These are phyloP conservation scores for Asterophora lycoperdoides DNA, from an alignment of 768 basidiomycete genomes.

Conservation along the genomic window DNA sequence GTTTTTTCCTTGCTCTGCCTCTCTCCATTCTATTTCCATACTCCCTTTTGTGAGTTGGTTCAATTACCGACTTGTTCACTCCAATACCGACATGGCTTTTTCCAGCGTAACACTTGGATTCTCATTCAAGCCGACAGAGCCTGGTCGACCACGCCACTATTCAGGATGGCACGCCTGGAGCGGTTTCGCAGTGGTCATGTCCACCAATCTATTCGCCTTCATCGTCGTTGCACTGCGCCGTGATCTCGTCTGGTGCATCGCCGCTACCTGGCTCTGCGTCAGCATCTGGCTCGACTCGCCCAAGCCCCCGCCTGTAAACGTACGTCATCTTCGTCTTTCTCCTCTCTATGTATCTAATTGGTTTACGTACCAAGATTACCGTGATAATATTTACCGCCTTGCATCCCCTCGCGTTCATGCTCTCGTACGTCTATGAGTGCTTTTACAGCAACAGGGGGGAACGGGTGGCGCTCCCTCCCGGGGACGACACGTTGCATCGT, in stretches of 20 bases:
- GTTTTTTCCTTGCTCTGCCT: slow-evolving; percentile 60
- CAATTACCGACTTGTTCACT: background rate
- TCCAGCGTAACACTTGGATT: slow-evolving; percentile 66
- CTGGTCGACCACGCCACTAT: slow-evolving; percentile 45
- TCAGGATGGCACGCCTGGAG: slow-evolving; percentile 63
- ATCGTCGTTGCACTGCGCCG: slow-evolving; percentile 50
- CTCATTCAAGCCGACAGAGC: slow-evolving; percentile 42
- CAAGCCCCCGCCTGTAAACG: slow-evolving; percentile 62
- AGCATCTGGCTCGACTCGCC: slow-evolving; percentile 58
- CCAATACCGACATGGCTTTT: background rate
- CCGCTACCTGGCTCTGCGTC: slow-evolving; percentile 69
- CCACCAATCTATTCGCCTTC: slow-evolving; percentile 57
- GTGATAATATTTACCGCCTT: slow-evolving; percentile 60
- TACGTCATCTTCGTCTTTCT: slow-evolving; percentile 30
- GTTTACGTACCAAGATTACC: slow-evolving; percentile 40
- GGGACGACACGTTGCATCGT: slow-evolving; percentile 16
- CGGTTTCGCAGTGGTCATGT: slow-evolving; percentile 65
- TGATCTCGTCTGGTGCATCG: slow-evolving; percentile 74
- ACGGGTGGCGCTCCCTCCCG: slow-evolving; percentile 19
- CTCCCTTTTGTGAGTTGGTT: slow-evolving; percentile 48
- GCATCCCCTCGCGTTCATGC: slow-evolving; percentile 58
- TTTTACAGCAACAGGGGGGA: slow-evolving; percentile 18
- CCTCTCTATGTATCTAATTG: background rate
- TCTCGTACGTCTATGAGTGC: slow-evolving; percentile 37
- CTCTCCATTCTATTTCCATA: slow-evolving; percentile 54